Base-by-base conservation (phyloP, 495 filamentous ascomycete genomes). In the Penicillium paxilli region DNA sequence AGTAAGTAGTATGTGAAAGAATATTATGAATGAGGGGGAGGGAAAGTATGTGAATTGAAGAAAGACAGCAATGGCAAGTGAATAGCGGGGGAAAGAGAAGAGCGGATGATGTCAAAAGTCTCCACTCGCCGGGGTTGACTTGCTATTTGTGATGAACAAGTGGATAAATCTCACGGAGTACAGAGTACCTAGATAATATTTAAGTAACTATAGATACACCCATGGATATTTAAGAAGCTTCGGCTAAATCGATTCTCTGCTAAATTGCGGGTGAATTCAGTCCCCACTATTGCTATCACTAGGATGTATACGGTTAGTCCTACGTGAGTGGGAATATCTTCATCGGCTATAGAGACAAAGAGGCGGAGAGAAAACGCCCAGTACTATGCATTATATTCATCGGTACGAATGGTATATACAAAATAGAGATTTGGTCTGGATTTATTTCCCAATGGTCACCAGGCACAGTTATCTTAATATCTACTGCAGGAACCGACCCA, bases 401-500 rank as follows among this genome's bases (percentile, higher is more conserved):
- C 45, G 22, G 46, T 40, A 42, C 57, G 30, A 37, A n/a, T n/a
- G 52, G 48, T 56, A 55, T 52, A 12, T 40, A 40, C 30, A 17
- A 50, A 23, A 25, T 37, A 7, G 6, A 20, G 5, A 24, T n/a
- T n/a, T n/a, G n/a, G n/a, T n/a, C n/a, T n/a, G n/a, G n/a, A n/a
- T n/a, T n/a, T n/a, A n/a, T n/a, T n/a, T n/a, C n/a, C n/a, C n/a
- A 14, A 19, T 46, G n/a, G 33, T 35, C 25, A 21, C n/a, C 14
- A 41, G 5, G 14, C 9, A 38, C 24, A 9, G 26, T 35, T 12
- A 21, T 7, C 14, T 16, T 38, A 7, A 5, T 7, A 8, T 37
- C 51, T 63, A 71, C 47, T 52, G 80, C 53, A 98, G 69, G 70
- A 98, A 98, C 54, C 76, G 82, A 59, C 83, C 86, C 17, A 98